Percentiles rank a stretch among this genome's conserved stretches.
Evolutionary conservation across 169 alveolate species (phyloP).

Genomic region (Theileria orientalis): DNA sequence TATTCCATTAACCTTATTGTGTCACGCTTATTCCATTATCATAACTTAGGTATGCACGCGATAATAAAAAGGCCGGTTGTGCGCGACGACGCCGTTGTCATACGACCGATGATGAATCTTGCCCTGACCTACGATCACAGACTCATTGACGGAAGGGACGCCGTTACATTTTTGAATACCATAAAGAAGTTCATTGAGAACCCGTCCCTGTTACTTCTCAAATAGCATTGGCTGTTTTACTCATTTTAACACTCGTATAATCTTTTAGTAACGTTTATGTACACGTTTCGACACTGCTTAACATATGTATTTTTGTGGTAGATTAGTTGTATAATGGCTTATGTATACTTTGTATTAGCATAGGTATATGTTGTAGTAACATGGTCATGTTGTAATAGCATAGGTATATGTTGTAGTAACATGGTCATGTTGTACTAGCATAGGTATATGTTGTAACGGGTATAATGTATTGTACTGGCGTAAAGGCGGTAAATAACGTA

Average conservation of each 20-base stretch:
- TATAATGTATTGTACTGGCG: no score
- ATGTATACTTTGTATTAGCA: no score
- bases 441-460: no score
- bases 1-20: no score
- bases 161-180: slow-evolving; percentile 91
- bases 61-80: slow-evolving; percentile 90
- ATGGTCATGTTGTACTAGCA: no score
- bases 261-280: not conserved
- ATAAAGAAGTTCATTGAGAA: slow-evolving; percentile 90
- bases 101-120: slow-evolving; percentile 92
- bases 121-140: slow-evolving; percentile 97
- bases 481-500: no score
- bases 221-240: slow-evolving; percentile 1
- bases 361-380: no score
- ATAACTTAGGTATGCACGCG: slow-evolving; percentile 88
- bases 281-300: not conserved
- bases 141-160: slow-evolving; percentile 96
- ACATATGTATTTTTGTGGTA: no score
- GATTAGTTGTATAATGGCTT: no score
- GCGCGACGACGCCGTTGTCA: slow-evolving; percentile 87
- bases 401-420: no score
- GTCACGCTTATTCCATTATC: no score
- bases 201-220: slow-evolving; percentile 77
- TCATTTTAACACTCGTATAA: not conserved
- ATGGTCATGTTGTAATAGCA: no score